Evolutionary conservation across 805 yeast genomes (phyloP), one percentile per base, ranked within the genome.

Genomic region (Kluyveromyces siamensis): DNA sequence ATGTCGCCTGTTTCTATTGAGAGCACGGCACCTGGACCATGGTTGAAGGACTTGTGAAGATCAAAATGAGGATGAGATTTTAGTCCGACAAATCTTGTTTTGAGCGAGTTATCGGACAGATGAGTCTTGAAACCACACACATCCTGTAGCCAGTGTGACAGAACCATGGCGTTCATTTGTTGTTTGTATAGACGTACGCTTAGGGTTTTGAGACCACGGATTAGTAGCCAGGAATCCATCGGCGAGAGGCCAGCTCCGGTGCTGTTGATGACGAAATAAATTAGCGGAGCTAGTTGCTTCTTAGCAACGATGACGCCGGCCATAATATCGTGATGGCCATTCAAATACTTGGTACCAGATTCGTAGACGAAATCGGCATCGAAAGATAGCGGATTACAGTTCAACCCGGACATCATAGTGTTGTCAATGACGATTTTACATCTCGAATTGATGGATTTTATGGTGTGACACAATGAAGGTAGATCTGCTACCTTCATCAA

Each of bases 251-350:
- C 98, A 51, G 89, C 80, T 7, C 98, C 98, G 8, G 90, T 83
- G 33, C 96, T 81, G 66, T 91, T 91, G 63, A 90, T 84, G 30
- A 86, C 84, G 63, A 78, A 84, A 64, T 77, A 87, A 11, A 91
- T 57, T 41, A 77, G 72, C 48, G 85, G 82, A 16, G 89, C 91
- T 42, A 90, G 69, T 48, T 76, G 73, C 46, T 73, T 73, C 52
- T 83, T 75, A 27, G 84, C 80, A 21, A 96, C 95, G 50, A 90
- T 72, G 14, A 86, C 81, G 49, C 98, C 98, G 21, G 96, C 96
- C 98, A 90, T 90, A 58, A 90, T 79, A 65, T 91, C 97, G 67
- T 90, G 98, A 65, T 90, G 98, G 8, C 96, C 96, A 59, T 89
- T 85, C 56, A 90, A 72, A 62, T 87, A 90, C 68, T 90, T 90